Percentiles rank a stretch among this genome's conserved stretches.
These are phyloP conservation scores for Rhododendron vialii DNA, from an alignment of 148 eudicot species.

Conservation along the genomic window DNA sequence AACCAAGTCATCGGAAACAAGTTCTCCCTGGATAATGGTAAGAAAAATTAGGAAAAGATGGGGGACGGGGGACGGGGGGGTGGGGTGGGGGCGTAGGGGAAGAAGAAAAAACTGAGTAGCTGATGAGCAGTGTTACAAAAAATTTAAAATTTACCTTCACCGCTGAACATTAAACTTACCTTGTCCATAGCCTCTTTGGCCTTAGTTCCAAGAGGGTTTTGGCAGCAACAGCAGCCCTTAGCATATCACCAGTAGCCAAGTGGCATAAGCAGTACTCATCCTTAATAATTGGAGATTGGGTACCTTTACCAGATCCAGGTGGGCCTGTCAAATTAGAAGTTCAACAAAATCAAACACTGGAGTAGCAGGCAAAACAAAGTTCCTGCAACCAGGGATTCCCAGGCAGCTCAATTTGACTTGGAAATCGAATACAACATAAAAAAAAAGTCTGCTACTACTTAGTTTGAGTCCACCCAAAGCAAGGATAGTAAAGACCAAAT, in stretches of 20 bases:
- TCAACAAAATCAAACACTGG: not conserved
- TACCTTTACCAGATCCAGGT: conserved; percentile 98
- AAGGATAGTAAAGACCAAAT: not conserved
- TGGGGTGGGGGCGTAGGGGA: too few relatives aligned
- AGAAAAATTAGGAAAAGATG: not conserved
- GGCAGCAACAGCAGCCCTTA: conserved; percentile 94
- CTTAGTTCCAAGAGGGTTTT: conserved; percentile 81
- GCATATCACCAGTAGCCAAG: conserved; percentile 97
- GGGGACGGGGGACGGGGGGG: too few relatives aligned
- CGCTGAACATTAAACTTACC: conserved; percentile 26
- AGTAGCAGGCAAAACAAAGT: not conserved
- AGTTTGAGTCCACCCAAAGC: not conserved
- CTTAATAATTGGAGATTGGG: conserved; percentile 91
- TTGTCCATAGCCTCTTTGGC: conserved; percentile 96
- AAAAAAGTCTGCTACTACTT: not conserved
- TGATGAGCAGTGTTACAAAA: not conserved
- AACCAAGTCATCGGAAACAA: conserved; percentile 94
- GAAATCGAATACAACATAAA: not conserved
- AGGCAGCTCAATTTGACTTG: not conserved
- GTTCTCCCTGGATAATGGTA: conserved; percentile 59
- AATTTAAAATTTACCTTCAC: not conserved
- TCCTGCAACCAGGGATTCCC: not conserved
- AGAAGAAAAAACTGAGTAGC: not conserved
- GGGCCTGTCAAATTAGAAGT: conserved; percentile 52
- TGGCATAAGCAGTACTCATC: conserved; percentile 97